A percentile compares a stretch with the other conserved stretches of the same genome.
These are phyloP conservation scores for Pseudocercospora cruenta DNA, from an alignment of 2,329 filamentous ascomycete genomes.

Conservation along the genomic window DNA sequence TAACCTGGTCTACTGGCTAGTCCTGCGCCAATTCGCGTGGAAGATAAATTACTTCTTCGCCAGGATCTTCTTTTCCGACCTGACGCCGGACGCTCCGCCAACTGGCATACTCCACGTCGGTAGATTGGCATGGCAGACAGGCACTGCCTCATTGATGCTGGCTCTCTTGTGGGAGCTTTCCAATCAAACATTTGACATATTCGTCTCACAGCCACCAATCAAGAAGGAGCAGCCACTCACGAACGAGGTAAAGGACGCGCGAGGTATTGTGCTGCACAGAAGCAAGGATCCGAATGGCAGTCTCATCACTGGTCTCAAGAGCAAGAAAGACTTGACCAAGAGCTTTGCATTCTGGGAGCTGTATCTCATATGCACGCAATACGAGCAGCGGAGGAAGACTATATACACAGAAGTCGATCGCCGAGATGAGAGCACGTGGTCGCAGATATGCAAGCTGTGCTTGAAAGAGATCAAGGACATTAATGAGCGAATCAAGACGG, in stretches of 20 bases:
- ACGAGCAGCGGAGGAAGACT: slow-evolving; percentile 72
- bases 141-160: slow-evolving; percentile 68
- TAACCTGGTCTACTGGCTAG: slow-evolving; percentile 61
- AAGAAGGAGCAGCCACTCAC: slow-evolving; percentile 86
- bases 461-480: slow-evolving; percentile 71
- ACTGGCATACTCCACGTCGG: slow-evolving; percentile 53
- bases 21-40: slow-evolving; percentile 69
- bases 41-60: slow-evolving; percentile 70
- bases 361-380: slow-evolving; percentile 74
- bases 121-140: slow-evolving; percentile 27
- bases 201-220: slow-evolving; percentile 77
- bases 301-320: slow-evolving; percentile 78
- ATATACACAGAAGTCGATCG: slow-evolving; percentile 90
- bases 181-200: slow-evolving; percentile 78
- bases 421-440: slow-evolving; percentile 75
- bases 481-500: slow-evolving; percentile 65
- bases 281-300: slow-evolving; percentile 80
- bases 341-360: slow-evolving; percentile 92
- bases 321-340: slow-evolving; percentile 78
- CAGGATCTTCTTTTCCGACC: slow-evolving; percentile 69
- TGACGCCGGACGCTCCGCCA: slow-evolving; percentile 68
- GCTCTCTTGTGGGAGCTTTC: slow-evolving; percentile 74
- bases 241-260: slow-evolving; percentile 67
- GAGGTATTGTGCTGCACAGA: slow-evolving; percentile 32
- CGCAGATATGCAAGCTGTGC: slow-evolving; percentile 72